Conservation (phyloP, 129 eudicot genomes). For the Solidago caesia region DNA sequence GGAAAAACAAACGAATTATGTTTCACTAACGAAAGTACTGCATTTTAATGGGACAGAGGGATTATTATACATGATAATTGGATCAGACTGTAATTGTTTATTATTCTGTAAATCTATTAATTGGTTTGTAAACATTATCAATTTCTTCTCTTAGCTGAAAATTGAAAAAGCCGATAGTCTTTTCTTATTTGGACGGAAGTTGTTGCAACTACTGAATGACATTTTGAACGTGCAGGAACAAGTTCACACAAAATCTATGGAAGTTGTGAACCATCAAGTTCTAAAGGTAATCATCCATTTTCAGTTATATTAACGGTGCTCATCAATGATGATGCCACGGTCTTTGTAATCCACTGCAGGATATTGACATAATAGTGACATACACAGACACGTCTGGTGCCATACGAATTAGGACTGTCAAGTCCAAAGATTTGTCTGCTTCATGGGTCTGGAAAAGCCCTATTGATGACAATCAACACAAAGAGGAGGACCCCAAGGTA, state of each 20-base stretch:
- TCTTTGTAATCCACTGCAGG: slow-evolving; percentile 56
- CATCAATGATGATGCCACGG: slow-evolving; percentile 29
- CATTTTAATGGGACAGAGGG: neutral
- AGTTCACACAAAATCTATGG: slow-evolving; percentile 32
- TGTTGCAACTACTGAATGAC: slow-evolving; percentile 24
- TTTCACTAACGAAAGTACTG: too few species aligned
- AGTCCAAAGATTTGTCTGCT: slow-evolving; percentile 73
- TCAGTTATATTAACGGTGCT: slow-evolving; percentile 19
- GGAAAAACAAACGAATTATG: neutral
- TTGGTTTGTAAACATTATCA: neutral
- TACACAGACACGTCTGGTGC: slow-evolving; percentile 89
- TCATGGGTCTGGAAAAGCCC: slow-evolving; percentile 96
- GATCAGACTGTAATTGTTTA: neutral
- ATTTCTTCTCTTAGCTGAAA: neutral
- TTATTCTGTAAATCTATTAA: neutral
- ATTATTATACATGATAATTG: neutral
- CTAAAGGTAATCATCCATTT: slow-evolving; percentile 50
- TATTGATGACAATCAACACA: slow-evolving; percentile 44
- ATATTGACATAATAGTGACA: slow-evolving; percentile 89
- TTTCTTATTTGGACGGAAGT: slow-evolving; percentile 18
- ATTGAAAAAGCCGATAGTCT: neutral
- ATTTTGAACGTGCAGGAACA: slow-evolving; percentile 41
- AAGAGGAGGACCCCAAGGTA: slow-evolving; percentile 43
- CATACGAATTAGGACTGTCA: slow-evolving; percentile 64
- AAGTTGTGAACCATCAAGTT: slow-evolving; percentile 35